Base-by-base conservation (phyloP, 768 basidiomycete genomes). In the Phlebiopsis gigantea region DNA sequence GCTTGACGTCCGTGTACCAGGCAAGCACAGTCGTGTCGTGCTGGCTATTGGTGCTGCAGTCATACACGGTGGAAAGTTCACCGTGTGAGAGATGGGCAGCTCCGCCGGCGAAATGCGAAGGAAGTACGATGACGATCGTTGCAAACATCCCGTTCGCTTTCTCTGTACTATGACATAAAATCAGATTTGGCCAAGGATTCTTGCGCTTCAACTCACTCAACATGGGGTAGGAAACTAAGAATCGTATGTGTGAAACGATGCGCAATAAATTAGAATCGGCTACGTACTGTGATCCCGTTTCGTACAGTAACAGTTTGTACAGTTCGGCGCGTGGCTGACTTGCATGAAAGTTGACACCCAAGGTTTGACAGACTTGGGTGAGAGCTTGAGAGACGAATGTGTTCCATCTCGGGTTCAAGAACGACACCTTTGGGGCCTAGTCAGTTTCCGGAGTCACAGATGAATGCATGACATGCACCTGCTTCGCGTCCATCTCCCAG, bases 1-100 rank as follows among this genome's bases (percentile, higher is more conserved):
- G 78, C 46, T 66, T 67, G 48, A 80, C 79, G 54, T 80, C 80
- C 25, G 77, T 79, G 61, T 81, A 79, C 78, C 80, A 83, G 0
- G 79, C 71, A 4, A 80, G 65, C 14, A 77, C 63, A 0, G 74
- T 65, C 0, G 75, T 78, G 2, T 64, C 62, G 5, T 66, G 49
- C 1, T 66, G 50, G n/a, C 75, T 75, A 12, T 61, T 57, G 0
- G 58, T 14, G 2, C 73, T 63, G 4, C 72, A 62, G 62, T 79
- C 74, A 57, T 79, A 69, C 6, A 72, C 65, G 51, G 70, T 63
- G 5, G 65, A 66, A 7, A 63, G 60, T 17, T 61, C 61, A 1
- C 68, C 67, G 64, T 79, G 77, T 0, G 76, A 71, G 4, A 80
- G 65, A 50, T 73, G 73, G 4, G 77, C 73, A 52, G 75, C 64